phyloP scores from a whole-genome alignment of 345 rosid species.

The Citrus reticulata region DNA sequence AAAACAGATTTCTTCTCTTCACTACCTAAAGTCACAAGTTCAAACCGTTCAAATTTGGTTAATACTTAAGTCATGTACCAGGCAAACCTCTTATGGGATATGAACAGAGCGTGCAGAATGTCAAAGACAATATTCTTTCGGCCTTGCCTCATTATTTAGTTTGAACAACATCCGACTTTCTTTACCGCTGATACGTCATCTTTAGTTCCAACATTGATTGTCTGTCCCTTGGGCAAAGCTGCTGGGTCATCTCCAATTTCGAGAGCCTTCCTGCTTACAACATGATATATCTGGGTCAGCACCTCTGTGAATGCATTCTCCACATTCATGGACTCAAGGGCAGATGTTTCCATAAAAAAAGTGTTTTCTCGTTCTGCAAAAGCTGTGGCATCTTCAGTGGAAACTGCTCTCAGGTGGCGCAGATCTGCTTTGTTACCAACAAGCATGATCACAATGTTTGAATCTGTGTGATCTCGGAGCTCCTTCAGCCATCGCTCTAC shows the following conservation, averaged over 20 bases:
- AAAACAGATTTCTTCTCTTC: neutral
- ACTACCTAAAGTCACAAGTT: constrained; percentile 4
- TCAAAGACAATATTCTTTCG: neutral
- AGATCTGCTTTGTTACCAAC: constrained; percentile 92
- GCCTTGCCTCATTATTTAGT: constrained; percentile 18
- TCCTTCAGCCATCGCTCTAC: constrained; percentile 91
- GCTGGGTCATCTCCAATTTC: constrained; percentile 80
- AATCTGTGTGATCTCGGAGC: constrained; percentile 78
- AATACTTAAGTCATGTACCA: neutral
- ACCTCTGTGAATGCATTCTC: constrained; percentile 85
- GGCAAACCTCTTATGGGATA: constrained; percentile 14
- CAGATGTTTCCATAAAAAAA: constrained; percentile 87
- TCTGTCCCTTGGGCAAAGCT: constrained; percentile 82
- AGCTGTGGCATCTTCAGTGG: constrained; percentile 56
- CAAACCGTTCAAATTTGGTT: constrained; percentile 2
- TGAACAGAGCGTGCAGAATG: constrained; percentile 4
- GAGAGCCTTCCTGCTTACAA: constrained; percentile 80
- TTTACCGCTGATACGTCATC: constrained; percentile 86
- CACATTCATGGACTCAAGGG: constrained; percentile 77
- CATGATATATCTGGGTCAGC: constrained; percentile 67
- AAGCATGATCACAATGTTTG: constrained; percentile 86
- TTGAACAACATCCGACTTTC: constrained; percentile 74
- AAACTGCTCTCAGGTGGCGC: constrained; percentile 78
- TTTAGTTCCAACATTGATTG: constrained; percentile 53
- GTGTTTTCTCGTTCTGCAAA: constrained; percentile 75